Percentiles rank a stretch among this genome's conserved stretches.
These are phyloP conservation scores for Acanthamoeba lenticulata DNA, from an alignment of 208 protist genomes.

Conservation along the genomic window DNA sequence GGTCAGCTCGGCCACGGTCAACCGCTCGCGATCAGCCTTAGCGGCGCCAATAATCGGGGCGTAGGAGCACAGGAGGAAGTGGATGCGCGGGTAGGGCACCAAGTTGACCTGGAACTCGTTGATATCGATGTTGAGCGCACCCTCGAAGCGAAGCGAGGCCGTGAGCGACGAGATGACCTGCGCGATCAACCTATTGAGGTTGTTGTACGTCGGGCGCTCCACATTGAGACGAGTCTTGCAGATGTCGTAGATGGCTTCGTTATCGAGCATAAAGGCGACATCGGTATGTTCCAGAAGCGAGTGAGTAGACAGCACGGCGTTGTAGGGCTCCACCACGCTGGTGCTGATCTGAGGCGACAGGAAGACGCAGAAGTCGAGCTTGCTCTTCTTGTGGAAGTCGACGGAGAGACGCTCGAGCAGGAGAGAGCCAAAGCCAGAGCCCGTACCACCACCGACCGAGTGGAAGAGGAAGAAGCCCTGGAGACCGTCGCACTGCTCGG, in stretches of 20 bases:
- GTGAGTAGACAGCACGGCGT: slow-evolving; percentile 95
- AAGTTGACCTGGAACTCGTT: slow-evolving; percentile 98
- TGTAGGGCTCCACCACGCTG: slow-evolving; percentile 98
- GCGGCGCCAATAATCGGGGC: slow-evolving; percentile 93
- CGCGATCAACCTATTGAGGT: slow-evolving; percentile 96
- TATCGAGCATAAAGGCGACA: slow-evolving; percentile 95
- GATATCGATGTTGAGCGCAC: slow-evolving; percentile 95
- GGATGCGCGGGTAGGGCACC: slow-evolving; percentile 97
- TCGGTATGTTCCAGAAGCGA: slow-evolving; percentile 94
- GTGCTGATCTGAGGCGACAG: slow-evolving; percentile 95
- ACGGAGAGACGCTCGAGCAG: slow-evolving; percentile 96
- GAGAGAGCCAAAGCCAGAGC: slow-evolving; percentile 96
- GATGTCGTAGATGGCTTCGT: slow-evolving; percentile 92
- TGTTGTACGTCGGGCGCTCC: slow-evolving; percentile 93
- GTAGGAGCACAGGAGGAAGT: slow-evolving; percentile 95
- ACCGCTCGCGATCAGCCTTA: slow-evolving; percentile 92
- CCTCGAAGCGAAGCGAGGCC: slow-evolving; percentile 95
- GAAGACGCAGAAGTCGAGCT: slow-evolving; percentile 95
- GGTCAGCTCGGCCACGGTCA: slow-evolving; percentile 95
- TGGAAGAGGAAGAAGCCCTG: slow-evolving; percentile 92
- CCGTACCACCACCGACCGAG: slow-evolving; percentile 98
- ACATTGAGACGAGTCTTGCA: slow-evolving; percentile 91
- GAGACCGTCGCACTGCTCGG: slow-evolving; percentile 97
- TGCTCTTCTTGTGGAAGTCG: slow-evolving; percentile 98
- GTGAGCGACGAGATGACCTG: slow-evolving; percentile 96